Conservation (phyloP, 306 rosid species). For the Senna siamea region DNA sequence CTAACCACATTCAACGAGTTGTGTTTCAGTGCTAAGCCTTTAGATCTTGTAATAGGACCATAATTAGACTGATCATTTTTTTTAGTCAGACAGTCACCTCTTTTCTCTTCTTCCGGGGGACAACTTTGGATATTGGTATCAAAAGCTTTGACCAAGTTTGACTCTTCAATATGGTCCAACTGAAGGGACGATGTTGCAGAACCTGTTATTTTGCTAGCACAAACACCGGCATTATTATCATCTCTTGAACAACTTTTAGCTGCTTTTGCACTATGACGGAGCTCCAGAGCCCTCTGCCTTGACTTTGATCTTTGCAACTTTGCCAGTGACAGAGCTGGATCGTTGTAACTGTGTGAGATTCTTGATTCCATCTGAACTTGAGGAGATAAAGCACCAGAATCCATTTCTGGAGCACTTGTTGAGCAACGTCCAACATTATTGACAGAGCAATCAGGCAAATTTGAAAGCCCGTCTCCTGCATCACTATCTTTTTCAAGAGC, state of each 20-base stretch:
- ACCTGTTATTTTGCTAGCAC: constrained; percentile 46
- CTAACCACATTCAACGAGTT: constrained; percentile 43
- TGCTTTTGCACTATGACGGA: constrained; percentile 66
- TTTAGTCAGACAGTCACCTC: constrained; percentile 36
- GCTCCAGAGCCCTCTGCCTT: constrained; percentile 81
- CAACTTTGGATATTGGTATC: constrained; percentile 39
- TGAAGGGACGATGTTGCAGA: constrained; percentile 44
- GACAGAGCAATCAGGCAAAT: constrained; percentile 49
- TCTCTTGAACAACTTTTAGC: constrained; percentile 38
- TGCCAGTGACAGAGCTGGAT: constrained; percentile 69
- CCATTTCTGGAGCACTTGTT: constrained; percentile 45
- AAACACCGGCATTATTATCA: constrained; percentile 37
- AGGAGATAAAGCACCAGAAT: constrained; percentile 48
- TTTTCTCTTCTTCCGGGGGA: constrained; percentile 47
- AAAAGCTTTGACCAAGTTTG: constrained; percentile 46
- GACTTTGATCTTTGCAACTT: constrained; percentile 86
- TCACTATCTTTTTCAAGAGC: constrained; percentile 36
- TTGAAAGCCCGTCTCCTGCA: constrained; percentile 37
- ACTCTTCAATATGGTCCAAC: constrained; percentile 46
- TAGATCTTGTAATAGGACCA: constrained; percentile 53
- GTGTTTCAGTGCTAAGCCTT: constrained; percentile 43
- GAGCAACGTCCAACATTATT: constrained; percentile 51
- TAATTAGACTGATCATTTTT: constrained; percentile 31
- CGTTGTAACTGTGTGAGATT: constrained; percentile 46
- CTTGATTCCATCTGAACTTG: constrained; percentile 49